Evolutionary conservation across 805 yeast genomes (phyloP), one percentile per base, ranked within the genome.

Genomic region (Zygoascus bituminiphila): DNA sequence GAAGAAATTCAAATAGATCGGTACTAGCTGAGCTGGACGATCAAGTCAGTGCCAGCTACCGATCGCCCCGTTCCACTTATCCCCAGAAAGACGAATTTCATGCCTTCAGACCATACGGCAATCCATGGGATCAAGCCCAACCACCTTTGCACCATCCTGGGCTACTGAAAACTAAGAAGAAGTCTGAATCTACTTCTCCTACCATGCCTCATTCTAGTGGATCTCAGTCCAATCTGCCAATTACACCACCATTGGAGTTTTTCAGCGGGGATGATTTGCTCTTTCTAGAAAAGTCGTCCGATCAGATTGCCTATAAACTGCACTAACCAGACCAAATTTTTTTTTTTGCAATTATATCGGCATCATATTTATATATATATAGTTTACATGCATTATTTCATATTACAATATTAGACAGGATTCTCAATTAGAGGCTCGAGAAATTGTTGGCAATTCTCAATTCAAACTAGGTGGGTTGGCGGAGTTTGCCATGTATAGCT

Each of bases 241-340:
- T 20, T 12, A 41, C 35, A 24, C 33, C 49, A 9, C 36, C 46
- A 3, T n/a, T 38, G 24, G 26, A 26, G 4, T 5, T 52, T 24
- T 33, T 50, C 26, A 46, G 51, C 36, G 55, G 55, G 12, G 55
- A 52, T 8, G 55, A 52, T 26, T 36, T 52, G 22, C 20, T 46
- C 17, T 21, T 41, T 25, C 40, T 52, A n/a, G 55, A 52, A 29
- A 50, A 46, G 24, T 51, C 56, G 10, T 38, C 29, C 4, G 52
- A 52, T 9, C 46, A 48, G 17, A 23, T 43, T 15, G 51, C 56
- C 10, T 53, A 51, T 41, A 29, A 50, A n/a, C 31, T 52, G 42
- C 42, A 21, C 17, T 39, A 22, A 21, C 33, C 33, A 12, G 7
- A 4, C n/a, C n/a, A n/a, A n/a, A n/a, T n/a, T n/a, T n/a, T n/a